Evolutionary conservation across 257 asterid species (phyloP), one percentile per base, ranked within the genome.

Genomic region (Mentha longifolia): DNA sequence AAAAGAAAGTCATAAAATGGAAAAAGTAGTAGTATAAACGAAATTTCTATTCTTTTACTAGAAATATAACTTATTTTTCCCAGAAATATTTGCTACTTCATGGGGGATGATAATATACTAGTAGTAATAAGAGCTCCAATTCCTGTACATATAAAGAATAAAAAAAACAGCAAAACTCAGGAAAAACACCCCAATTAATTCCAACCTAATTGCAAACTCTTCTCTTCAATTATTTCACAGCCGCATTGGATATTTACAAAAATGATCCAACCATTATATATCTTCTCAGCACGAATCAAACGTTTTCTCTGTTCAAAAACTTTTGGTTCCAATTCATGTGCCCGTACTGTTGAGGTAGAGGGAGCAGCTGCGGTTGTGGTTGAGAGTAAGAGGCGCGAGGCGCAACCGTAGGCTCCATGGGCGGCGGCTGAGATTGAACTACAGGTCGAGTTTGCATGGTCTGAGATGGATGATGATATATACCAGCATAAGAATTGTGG

Each of bases 251-350:
- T 33, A 59, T 59, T 33, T 31, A 59, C 65, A 59, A 28, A n/a
- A 12, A 49, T 49, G 52, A 43, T 43, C 49, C 5, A 3, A 43
- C 50, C 16, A 45, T 13, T 45, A 45, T 12, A 12, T 13, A 35
- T 45, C 16, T 47, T 1, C 19, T 14, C 14, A 2, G 33, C 19
- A 57, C 0, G 20, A 59, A 22, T 83, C 86, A 79, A 45, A 79
- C 49, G 75, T 77, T 82, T 28, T 78, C 79, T 76, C 83, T 69
- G 37, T 81, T 85, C 62, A 75, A 68, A 42, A 77, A 56, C 62
- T 75, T 71, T 25, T 79, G 59, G 58, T 81, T 87, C 89, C 84
- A 87, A 65, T 76, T 77, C 57, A 75, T 69, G 75, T 79, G 83
- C 9, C 84, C 75, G 22, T 73, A 72, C 61, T 77, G 77, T 57